Evolutionary conservation across 2,329 filamentous ascomycete species (phyloP).

Genomic region (Aspergillus sclerotialis): DNA sequence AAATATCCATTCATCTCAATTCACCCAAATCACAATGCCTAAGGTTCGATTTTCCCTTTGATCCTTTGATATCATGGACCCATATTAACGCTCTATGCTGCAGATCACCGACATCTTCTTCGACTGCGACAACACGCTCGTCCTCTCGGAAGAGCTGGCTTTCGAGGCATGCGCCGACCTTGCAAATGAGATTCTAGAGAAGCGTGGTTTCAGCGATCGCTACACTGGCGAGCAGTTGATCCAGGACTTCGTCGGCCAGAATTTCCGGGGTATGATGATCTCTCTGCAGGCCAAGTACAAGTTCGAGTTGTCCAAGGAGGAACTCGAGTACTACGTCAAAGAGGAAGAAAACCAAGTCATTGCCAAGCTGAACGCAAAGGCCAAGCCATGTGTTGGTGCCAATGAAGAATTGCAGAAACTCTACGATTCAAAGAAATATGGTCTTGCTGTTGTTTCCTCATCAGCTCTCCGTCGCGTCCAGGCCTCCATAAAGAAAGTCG

Average conservation of each 20-base stretch:
- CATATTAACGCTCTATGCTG: conserved; percentile 4
- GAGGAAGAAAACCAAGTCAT: conserved; percentile 80
- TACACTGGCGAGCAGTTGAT: conserved; percentile 77
- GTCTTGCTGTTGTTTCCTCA: conserved; percentile 72
- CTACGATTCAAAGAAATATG: conserved; percentile 55
- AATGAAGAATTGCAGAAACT: conserved; percentile 62
- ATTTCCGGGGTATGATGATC: conserved; percentile 86
- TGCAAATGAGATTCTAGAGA: conserved; percentile 74
- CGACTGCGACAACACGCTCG: conserved; percentile 81
- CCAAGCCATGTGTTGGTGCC: conserved; percentile 62
- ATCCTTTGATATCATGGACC: conserved; percentile 3
- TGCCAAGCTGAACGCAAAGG: conserved; percentile 63
- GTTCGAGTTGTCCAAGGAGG: conserved; percentile 61
- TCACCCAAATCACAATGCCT: conserved; percentile 27
- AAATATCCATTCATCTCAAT: too few relatives aligned
- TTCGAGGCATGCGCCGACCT: conserved; percentile 87
- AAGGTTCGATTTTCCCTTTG: conserved; percentile 22
- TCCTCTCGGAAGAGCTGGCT: conserved; percentile 81
- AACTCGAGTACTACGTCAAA: conserved; percentile 67
- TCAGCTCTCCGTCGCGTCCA: conserved; percentile 71
- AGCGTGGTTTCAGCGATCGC: conserved; percentile 55
- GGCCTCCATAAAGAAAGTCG: conserved; percentile 71
- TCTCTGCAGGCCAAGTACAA: conserved; percentile 68
- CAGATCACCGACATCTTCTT: conserved; percentile 67
- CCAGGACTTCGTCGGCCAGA: conserved; percentile 82